These are phyloP conservation scores for Diphasiastrum complanatum DNA, from an alignment of 83 land plant genomes.

Conservation along the genomic window DNA sequence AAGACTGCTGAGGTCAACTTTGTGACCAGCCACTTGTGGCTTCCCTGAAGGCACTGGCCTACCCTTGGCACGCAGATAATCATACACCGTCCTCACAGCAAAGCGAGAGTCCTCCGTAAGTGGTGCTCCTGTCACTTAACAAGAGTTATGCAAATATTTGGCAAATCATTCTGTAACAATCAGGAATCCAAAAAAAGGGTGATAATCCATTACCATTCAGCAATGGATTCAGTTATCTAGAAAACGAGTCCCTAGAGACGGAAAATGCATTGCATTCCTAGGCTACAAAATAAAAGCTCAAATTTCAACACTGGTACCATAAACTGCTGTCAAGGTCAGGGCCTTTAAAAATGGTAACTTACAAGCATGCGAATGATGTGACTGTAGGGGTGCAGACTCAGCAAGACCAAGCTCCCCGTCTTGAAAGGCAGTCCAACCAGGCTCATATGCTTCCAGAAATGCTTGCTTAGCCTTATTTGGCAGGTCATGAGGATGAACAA, in stretches of 20 bases:
- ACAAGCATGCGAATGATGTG: slow-evolving; percentile 38
- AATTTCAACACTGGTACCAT: not conserved
- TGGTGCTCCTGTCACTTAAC: slow-evolving; percentile 33
- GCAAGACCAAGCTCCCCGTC: slow-evolving; percentile 64
- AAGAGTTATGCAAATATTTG: slow-evolving; percentile 22
- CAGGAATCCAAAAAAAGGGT: not conserved
- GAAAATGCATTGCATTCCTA: not conserved
- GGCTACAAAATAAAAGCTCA: slow-evolving; percentile 4
- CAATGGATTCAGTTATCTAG: not conserved
- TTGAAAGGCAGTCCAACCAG: slow-evolving; percentile 86
- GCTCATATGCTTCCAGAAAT: slow-evolving; percentile 94
- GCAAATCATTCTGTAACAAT: not conserved
- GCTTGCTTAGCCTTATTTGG: slow-evolving; percentile 89
- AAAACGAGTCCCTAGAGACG: not conserved
- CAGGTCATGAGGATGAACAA: slow-evolving; percentile 96
- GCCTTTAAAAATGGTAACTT: slow-evolving; percentile 7
- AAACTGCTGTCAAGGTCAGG: not conserved
- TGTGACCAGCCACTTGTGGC: slow-evolving; percentile 30
- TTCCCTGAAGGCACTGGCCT: slow-evolving; percentile 27
- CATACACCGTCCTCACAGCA: slow-evolving; percentile 24
- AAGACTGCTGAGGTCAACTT: slow-evolving; percentile 25
- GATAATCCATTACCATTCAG: not conserved
- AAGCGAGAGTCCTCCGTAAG: slow-evolving; percentile 24
- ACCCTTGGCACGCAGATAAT: slow-evolving; percentile 25
- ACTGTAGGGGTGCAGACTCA: slow-evolving; percentile 49